Evolutionary conservation across 2,329 filamentous ascomycete species (phyloP), one percentile per base, ranked within the genome.

Genomic region (Clonostachys byssicola): DNA sequence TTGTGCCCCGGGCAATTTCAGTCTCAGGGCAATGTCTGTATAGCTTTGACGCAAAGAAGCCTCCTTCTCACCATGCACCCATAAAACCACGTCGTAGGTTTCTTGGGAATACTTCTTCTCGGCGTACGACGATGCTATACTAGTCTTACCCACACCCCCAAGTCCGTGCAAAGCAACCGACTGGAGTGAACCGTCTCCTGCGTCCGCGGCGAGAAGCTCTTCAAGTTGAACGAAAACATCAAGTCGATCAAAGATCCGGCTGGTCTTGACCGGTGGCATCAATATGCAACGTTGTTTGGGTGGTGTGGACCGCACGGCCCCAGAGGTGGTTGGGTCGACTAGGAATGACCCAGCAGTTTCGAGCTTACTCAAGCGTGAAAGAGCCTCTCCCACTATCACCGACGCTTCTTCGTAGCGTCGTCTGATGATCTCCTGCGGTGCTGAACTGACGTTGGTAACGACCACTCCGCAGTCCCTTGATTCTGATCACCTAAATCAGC

Each of bases 71-170:
- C 45, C 35, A 9, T 35, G 5, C 12, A 51, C 35, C 51, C 49
- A 53, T 13, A 53, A 41, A 13, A 48, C 34, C 3, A 41, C 49
- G 34, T 48, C 45, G 6, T 43, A 34, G 2, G 23, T 47, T 9
- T 33, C 17, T 17, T 36, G 20, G 5, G n/a, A 34, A 14, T 40
- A n/a, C 33, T 33, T 41, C 16, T 10, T 42, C 17, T 53, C 47
- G 5, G 30, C 30, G 34, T 53, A 53, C 7, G 20, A 34, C 18
- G 45, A 23, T 13, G 49, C 51, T 17, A 53, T 33, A n/a, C n/a
- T 18, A 16, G 45, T 53, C 43, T 53, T 53, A 12, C 51, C 49
- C 2, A 53, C 20, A 6, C 51, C 49, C 2, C 42, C 51, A n/a
- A 51, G 5, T 7, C 51, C 51, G 40, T 49, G 38, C n/a, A 53